These are phyloP conservation scores for Dryadomyces quercus-mongolicae DNA, from an alignment of 2,329 filamentous ascomycete species.

Conservation along the genomic window DNA sequence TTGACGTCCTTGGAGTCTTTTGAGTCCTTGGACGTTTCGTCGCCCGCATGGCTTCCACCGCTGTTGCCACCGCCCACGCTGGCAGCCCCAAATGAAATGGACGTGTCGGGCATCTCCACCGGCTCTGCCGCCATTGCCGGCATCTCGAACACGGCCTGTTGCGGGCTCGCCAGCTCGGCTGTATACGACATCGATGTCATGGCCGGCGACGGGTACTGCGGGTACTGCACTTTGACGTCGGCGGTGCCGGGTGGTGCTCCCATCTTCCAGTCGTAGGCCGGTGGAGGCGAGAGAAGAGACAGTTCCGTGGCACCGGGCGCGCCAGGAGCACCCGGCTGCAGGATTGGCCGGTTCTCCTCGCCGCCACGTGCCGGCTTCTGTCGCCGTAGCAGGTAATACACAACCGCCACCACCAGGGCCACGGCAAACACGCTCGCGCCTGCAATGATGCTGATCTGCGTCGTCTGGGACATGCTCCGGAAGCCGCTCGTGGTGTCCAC, in stretches of 20 bases:
- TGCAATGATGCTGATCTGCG: conserved; percentile 15
- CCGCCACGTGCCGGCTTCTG: conserved; percentile 6
- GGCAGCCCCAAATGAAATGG: background rate
- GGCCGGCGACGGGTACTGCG: conserved; percentile 13
- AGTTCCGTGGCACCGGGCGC: conserved; percentile 1
- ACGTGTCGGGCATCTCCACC: conserved; percentile 17
- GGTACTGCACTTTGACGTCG: background rate
- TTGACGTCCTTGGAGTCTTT: too few species aligned
- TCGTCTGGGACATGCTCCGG: conserved; percentile 13
- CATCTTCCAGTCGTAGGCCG: background rate
- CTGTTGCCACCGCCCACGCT: too few species aligned
- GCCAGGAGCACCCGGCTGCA: conserved; percentile 1
- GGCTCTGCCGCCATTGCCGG: conserved; percentile 25
- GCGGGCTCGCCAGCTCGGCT: background rate
- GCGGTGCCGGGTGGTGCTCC: too few species aligned
- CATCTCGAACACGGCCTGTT: conserved; percentile 38
- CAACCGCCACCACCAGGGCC: conserved; percentile 10
- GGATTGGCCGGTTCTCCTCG: conserved; percentile 20
- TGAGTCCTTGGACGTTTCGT: too few species aligned
- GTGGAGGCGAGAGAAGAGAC: background rate
- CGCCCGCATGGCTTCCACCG: too few species aligned
- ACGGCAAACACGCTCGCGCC: conserved; percentile 13
- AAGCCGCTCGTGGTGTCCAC: conserved; percentile 1
- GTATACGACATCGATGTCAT: background rate
- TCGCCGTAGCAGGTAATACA: conserved; percentile 15